Conservation (phyloP, 768 basidiomycete species). For the Kwoniella mangroviensis region DNA sequence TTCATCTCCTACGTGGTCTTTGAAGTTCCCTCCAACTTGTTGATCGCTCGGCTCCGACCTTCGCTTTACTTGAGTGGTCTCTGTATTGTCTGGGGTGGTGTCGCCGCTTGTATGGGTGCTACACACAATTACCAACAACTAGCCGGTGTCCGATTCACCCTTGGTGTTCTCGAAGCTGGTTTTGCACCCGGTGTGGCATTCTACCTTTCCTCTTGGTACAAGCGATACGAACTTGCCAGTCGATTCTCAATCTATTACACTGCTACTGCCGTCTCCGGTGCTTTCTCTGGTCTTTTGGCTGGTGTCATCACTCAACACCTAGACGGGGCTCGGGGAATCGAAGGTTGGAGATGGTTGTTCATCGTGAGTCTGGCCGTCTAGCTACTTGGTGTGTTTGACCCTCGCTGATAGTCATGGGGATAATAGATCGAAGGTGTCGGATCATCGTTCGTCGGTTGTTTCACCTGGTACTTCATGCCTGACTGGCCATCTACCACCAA, state of each 20-base stretch:
- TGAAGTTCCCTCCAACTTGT: slow-evolving; percentile 53
- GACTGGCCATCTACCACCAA: slow-evolving; percentile 57
- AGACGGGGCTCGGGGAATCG: slow-evolving; percentile 46
- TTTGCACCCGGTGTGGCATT: slow-evolving; percentile 50
- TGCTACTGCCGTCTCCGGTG: slow-evolving; percentile 56
- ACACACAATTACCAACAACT: slow-evolving; percentile 46
- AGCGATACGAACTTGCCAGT: slow-evolving; percentile 52
- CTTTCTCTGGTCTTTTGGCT: slow-evolving; percentile 58
- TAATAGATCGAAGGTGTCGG: slow-evolving; percentile 47
- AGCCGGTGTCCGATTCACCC: slow-evolving; percentile 44
- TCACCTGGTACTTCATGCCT: slow-evolving; percentile 54
- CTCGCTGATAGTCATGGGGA: too few species aligned
- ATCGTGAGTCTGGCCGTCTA: slow-evolving; percentile 6
- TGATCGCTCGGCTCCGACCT: slow-evolving; percentile 52
- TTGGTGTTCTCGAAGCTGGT: slow-evolving; percentile 48
- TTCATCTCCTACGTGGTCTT: slow-evolving; percentile 47
- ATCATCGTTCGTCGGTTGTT: slow-evolving; percentile 41
- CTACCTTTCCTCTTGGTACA: slow-evolving; percentile 50
- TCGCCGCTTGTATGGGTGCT: slow-evolving; percentile 55
- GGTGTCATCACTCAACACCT: slow-evolving; percentile 56
- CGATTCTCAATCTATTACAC: slow-evolving; percentile 57
- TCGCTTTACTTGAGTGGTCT: slow-evolving; percentile 52
- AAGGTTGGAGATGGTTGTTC: slow-evolving; percentile 53
- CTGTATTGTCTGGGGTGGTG: slow-evolving; percentile 54
- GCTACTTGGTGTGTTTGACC: neutral